phyloP scores from a whole-genome alignment of 139 green algal genomes.

The Pleodorina starrii region DNA sequence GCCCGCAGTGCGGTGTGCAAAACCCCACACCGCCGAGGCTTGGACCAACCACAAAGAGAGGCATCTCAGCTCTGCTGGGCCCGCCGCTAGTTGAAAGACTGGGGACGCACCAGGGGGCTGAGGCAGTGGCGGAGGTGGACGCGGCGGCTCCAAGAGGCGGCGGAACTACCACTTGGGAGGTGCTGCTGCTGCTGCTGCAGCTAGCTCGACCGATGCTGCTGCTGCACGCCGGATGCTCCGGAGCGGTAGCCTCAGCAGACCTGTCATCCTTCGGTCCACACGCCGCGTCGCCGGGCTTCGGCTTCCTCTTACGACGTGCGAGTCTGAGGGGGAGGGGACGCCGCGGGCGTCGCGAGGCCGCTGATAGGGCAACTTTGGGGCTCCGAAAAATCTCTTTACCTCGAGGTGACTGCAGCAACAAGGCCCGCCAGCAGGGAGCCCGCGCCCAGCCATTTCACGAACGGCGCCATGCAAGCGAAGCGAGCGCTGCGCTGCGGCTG shows the following conservation, averaged over 20 bases:
- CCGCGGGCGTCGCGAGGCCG: neutral
- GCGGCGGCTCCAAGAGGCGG: neutral
- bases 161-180: neutral
- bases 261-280: neutral
- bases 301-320: neutral
- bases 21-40: no score
- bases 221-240: neutral
- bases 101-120: neutral
- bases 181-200: conserved; percentile 2
- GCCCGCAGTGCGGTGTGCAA: no score
- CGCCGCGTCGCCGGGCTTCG: neutral
- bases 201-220: neutral
- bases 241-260: neutral
- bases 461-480: neutral
- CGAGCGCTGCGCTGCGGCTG: neutral
- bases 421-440: neutral
- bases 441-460: conserved; percentile 1
- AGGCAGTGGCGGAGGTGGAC: neutral
- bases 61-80: no score
- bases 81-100: neutral
- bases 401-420: neutral
- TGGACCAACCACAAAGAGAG: no score
- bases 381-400: neutral
- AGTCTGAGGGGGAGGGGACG: neutral
- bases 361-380: no score